These are phyloP conservation scores for Candida michaelii DNA, from an alignment of 805 yeast species.

Conservation along the genomic window DNA sequence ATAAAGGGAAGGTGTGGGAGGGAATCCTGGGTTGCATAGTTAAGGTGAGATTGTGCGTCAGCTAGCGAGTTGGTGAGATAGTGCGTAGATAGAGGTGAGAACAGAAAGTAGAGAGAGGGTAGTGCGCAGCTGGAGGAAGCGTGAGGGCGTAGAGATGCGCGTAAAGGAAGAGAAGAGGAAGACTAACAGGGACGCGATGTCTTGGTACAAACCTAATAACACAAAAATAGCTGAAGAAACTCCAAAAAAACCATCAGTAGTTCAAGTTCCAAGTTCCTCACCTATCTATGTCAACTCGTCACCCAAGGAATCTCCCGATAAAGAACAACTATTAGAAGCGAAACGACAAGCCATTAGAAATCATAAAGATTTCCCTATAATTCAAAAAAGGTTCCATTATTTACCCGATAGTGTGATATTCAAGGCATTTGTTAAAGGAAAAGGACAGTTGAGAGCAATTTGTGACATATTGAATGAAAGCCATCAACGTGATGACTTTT, in stretches of 20 bases:
- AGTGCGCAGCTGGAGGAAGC: too few species aligned
- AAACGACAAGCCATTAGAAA: conserved; percentile 36
- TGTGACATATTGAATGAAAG: conserved; percentile 40
- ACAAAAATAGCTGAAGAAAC: conserved; percentile 20
- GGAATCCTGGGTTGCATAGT: too few species aligned
- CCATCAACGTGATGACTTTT: conserved; percentile 25
- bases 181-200: conserved; percentile 10
- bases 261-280: conserved; percentile 44
- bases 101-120: too few species aligned
- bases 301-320: conserved; percentile 21
- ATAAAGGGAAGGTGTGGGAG: too few species aligned
- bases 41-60: too few species aligned
- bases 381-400: conserved; percentile 35
- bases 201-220: conserved; percentile 14
- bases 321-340: conserved; percentile 30
- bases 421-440: conserved; percentile 43
- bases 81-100: too few species aligned
- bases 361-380: conserved; percentile 40
- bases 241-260: conserved; percentile 17
- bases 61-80: too few species aligned
- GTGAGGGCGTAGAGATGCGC: too few species aligned
- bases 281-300: conserved; percentile 34
- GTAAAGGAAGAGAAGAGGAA: too few species aligned
- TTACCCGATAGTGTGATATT: conserved; percentile 41
- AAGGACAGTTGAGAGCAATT: conserved; percentile 41